These are phyloP conservation scores for Epicoccum sorghinum DNA, from an alignment of 2,329 filamentous ascomycete genomes.

Conservation along the genomic window DNA sequence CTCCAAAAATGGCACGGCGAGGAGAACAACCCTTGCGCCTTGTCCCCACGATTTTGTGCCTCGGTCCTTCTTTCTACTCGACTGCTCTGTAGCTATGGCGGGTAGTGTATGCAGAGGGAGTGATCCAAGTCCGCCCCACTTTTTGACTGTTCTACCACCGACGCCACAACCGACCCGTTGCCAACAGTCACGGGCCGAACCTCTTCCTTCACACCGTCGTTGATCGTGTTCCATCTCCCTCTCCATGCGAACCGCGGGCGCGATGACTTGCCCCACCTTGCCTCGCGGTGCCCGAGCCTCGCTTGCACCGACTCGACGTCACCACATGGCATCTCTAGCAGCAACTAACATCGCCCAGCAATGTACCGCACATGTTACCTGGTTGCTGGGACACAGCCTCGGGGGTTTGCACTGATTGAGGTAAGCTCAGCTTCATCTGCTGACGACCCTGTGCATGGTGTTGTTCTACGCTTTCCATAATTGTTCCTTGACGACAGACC, in stretches of 20 bases:
- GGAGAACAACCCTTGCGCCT: too few species aligned
- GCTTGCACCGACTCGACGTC: constrained; percentile 6
- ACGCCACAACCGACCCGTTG: constrained; percentile 5
- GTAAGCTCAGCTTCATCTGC: neutral
- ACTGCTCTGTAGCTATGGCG: neutral
- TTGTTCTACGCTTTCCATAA: constrained; percentile 2
- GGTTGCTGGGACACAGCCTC: constrained; percentile 1
- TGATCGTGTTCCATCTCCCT: neutral
- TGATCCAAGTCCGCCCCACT: neutral
- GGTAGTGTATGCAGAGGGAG: neutral
- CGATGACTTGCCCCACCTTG: neutral
- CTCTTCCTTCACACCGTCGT: neutral
- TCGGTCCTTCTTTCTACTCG: too few species aligned
- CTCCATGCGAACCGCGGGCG: too few species aligned
- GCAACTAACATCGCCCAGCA: neutral
- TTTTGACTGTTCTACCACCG: neutral
- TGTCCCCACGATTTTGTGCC: too few species aligned
- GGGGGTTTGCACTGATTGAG: constrained; percentile 1
- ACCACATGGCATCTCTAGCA: constrained; percentile 2
- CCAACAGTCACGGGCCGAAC: constrained; percentile 2
- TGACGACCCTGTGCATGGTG: neutral
- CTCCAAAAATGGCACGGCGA: too few species aligned
- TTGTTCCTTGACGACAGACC: neutral
- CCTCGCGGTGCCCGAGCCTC: neutral
- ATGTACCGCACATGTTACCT: neutral